These are phyloP conservation scores for Eragrostis curvula DNA, from an alignment of 176 grass and related monocot genomes.

Conservation along the genomic window DNA sequence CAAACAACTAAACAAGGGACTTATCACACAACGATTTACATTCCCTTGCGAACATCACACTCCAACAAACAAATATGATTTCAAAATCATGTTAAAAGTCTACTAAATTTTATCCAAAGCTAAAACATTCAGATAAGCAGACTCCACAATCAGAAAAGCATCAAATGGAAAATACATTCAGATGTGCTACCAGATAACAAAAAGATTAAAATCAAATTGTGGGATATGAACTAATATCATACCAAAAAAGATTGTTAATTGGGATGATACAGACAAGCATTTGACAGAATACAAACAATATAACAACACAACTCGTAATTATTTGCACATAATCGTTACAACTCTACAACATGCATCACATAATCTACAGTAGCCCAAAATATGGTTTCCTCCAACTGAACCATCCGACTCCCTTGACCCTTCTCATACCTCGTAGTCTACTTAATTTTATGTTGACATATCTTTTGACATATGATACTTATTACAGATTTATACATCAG, in stretches of 20 bases:
- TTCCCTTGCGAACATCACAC: too few relatives aligned
- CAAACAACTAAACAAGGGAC: too few relatives aligned
- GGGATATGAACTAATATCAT: neutral
- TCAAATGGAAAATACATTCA: too few relatives aligned
- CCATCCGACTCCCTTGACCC: neutral
- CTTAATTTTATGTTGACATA: neutral
- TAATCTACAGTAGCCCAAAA: slow-evolving; percentile 28
- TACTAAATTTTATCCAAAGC: too few relatives aligned
- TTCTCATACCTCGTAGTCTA: neutral
- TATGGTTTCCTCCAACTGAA: slow-evolving; percentile 11
- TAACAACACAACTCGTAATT: neutral
- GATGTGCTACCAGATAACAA: too few relatives aligned
- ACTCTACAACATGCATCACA: neutral
- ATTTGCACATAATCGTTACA: slow-evolving; percentile 34
- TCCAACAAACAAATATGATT: too few relatives aligned
- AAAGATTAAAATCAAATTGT: neutral
- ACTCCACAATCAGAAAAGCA: too few relatives aligned
- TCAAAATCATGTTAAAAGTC: too few relatives aligned
- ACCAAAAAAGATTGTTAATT: neutral
- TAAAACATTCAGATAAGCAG: too few relatives aligned
- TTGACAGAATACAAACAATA: neutral
- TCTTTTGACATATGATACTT: slow-evolving; percentile 5
- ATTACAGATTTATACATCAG: slow-evolving; percentile 30
- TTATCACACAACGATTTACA: too few relatives aligned
- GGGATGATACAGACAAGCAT: neutral